Base-by-base conservation (phyloP, 1,284 basidiomycete species). In the Marasmius oreades region DNA sequence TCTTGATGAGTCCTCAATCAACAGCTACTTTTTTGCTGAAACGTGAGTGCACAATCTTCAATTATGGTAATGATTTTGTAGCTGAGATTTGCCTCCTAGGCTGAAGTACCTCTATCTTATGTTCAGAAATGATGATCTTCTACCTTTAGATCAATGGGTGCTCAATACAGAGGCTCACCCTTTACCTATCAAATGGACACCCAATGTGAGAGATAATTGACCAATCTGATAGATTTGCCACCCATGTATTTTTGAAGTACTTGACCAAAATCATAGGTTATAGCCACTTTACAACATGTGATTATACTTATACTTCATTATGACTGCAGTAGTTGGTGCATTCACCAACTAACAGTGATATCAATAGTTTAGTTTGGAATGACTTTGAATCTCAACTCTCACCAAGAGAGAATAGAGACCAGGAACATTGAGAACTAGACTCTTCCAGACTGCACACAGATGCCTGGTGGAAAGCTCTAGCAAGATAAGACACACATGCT, bases 81-180 rank as follows among this genome's bases (percentile, higher is more conserved):
- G 42, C 23, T 50, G 22, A 36, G 12, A 31, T n/a, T 24, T 50
- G 26, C 22, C 26, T 24, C 3, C 6, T 31, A 61, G 57, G 7
- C 48, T 66, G 22, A 69, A 68, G 58, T 69, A 69, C 50, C 55
- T 64, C 1, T 69, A 64, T 52, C 59, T 69, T 5, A 57, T 64
- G 33, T 63, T 65, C 23, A 55, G 58, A 5, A 61, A 67, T 45
- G 55, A 60, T n/a, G 66, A 68, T 51, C 59, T 62, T 10, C 55
- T 64, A 50, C 67, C 67, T 2, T 58, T 67, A 50, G 63, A 66
- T 47, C 57, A 62, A 43, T 67, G 51, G 55, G 66, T 68, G 1
- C 61, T 69, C 53, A 69, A 69, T 48, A 69, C 67, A 6, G 67
- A 69, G 52, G 67, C 66, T 8, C 67, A 69, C 56, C 65, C 67